Base-by-base conservation (phyloP, 1,284 basidiomycete genomes). In the Naganishia sp. region DNA sequence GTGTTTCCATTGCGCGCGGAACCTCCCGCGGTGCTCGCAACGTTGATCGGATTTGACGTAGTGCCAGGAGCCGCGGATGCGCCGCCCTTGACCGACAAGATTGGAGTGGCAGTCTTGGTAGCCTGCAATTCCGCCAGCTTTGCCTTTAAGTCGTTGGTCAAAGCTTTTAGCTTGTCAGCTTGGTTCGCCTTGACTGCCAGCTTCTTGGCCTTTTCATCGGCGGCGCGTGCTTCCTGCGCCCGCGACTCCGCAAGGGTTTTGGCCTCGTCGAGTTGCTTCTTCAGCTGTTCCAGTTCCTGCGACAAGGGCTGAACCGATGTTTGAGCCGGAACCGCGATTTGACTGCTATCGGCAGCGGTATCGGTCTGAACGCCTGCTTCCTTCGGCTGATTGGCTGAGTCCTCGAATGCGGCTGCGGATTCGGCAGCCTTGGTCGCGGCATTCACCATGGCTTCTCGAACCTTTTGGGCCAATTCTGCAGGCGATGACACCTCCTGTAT, bases 171-270 rank as follows among this genome's bases (percentile, higher is more conserved):
- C 57, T 61, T 66, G 57, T 66, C 65, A 16, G 57, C 53, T 50
- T 60, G 59, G 18, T 53, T 66, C 16, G 65, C 65, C 43, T 66
- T 66, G 13, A 66, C 65, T 11, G 65, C 65, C 33, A 60, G 25
- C 45, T 66, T 66, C 25, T 59, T 60, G 15, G 65, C 57, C 46
- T 63, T 66, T 36, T 66, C 65, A 16, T 66, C 65, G 0, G 65
- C 55, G 39, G 65, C 65, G 44, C 65, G 48, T 23, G 44, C 53
- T 33, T 66, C 57, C 33, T 49, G 50, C 18, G 59, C 52, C 6
- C 59, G 52, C 18, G 49, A 53, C 25, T 66, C 65, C 3, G 59
- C 54, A 31, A 55, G 31, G 2, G 46, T 11, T 44, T 43, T 56
- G 28, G 55, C 55, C 21, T 60, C 57, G 25, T 66, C 65, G n/a